These are phyloP conservation scores for Diaporthe citriasiana DNA, from an alignment of 2,329 filamentous ascomycete species.

Conservation along the genomic window DNA sequence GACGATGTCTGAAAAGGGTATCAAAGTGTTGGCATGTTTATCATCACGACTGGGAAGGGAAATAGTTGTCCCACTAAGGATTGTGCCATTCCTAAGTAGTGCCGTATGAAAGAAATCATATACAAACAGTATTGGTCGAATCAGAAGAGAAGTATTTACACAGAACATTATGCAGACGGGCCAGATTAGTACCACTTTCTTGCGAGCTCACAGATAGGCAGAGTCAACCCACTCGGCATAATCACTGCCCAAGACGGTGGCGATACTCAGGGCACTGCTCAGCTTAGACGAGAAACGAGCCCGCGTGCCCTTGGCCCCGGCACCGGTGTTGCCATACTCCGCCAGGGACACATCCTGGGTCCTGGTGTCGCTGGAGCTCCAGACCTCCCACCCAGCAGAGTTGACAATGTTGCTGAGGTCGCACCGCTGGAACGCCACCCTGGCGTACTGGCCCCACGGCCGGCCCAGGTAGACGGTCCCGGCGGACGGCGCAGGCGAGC, in stretches of 20 bases:
- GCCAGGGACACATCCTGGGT: conserved; percentile 68
- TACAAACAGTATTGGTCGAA: not conserved
- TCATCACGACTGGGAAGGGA: no score
- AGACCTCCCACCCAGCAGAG: conserved; percentile 64
- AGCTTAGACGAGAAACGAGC: conserved; percentile 61
- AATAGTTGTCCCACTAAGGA: no score
- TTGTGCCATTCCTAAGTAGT: no score
- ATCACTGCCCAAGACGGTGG: conserved; percentile 45
- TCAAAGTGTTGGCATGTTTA: not conserved
- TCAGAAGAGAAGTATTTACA: not conserved
- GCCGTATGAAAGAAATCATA: not conserved
- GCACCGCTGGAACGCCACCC: conserved; percentile 64
- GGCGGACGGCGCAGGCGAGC: conserved; percentile 52
- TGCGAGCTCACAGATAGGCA: conserved; percentile 34
- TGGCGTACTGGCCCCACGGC: conserved; percentile 64
- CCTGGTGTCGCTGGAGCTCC: conserved; percentile 55
- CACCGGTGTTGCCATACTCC: conserved; percentile 67
- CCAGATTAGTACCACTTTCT: not conserved
- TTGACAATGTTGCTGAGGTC: conserved; percentile 64
- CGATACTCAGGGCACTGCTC: conserved; percentile 49
- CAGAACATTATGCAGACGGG: not conserved
- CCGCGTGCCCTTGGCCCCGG: conserved; percentile 62
- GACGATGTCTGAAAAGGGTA: no score
- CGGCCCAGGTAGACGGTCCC: conserved; percentile 65
- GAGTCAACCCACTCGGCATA: conserved; percentile 42